Evolutionary conservation across 345 rosid genomes (phyloP), one percentile per base, ranked within the genome.

Genomic region (Rhizophora apiculata): DNA sequence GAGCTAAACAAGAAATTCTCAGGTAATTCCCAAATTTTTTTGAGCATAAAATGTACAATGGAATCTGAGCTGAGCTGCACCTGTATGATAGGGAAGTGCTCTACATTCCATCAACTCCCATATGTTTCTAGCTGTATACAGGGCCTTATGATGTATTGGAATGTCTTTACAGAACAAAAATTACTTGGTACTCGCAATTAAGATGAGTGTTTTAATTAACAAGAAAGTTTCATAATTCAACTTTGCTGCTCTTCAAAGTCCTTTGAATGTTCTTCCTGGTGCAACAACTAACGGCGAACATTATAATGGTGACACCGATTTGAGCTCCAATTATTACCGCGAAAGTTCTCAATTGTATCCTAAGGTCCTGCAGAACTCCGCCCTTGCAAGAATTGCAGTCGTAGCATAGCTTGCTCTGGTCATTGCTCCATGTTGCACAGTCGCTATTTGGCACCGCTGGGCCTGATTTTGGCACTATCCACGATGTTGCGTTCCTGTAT

Each of bases 281-380:
- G 32, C 82, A 77, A 66, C 83, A 78, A 36, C 78, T 80, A 9
- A 65, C 18, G 26, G 68, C 29, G 5, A 64, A 65, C 6, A 75
- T 32, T 29, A 63, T 4, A 54, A 71, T 9, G 18, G 49, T 46
- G 16, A 65, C 8, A 2, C 48, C 18, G 18, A 52, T 16, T n/a
- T 63, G 21, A 31, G 53, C 54, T 32, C 6, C 60, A 31, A 65
- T 70, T 36, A 59, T 5, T 0, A 71, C 57, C 0, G 72, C 72
- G 39, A 76, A 27, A 1, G 31, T 9, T 31, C 67, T 56, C 80
- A 72, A 67, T 6, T 66, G 6, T 3, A 61, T 27, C 69, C 30
- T 67, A 31, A 69, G 22, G 18, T 20, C 65, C n/a, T 54, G 57
- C 8, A 76, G 1, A 21, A 76, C 67, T 15, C 68, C 75, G 6